These are phyloP conservation scores for Amphirosellinia nigrospora DNA, from an alignment of 495 filamentous ascomycete species.

Conservation along the genomic window DNA sequence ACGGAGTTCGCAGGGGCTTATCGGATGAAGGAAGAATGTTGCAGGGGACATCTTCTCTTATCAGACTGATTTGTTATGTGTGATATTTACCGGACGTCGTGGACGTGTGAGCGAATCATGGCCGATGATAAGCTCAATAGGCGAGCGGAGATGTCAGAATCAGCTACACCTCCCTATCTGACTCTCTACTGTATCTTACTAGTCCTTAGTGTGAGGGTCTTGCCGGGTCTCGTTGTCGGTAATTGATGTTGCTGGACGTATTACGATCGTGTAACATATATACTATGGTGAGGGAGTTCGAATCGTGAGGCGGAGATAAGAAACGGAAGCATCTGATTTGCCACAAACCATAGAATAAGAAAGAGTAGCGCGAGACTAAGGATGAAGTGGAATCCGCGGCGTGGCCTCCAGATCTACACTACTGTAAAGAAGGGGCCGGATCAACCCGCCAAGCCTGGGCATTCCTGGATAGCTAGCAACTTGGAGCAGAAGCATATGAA, in stretches of 20 bases:
- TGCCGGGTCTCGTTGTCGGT: not conserved
- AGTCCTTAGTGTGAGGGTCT: slow-evolving; percentile 10
- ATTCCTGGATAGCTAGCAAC: not conserved
- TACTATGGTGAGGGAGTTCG: slow-evolving; percentile 15
- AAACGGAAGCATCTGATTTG: slow-evolving; percentile 17
- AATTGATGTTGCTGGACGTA: not conserved
- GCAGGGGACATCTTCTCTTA: slow-evolving; percentile 32
- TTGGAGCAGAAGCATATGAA: not conserved
- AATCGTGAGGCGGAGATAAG: slow-evolving; percentile 18
- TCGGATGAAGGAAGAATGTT: not conserved
- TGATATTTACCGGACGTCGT: slow-evolving; percentile 19
- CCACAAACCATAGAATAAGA: not conserved
- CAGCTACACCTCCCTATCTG: slow-evolving; percentile 26
- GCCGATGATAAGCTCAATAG: slow-evolving; percentile 34
- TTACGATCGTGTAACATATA: not conserved
- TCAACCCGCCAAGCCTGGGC: not conserved
- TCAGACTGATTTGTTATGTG: slow-evolving; percentile 33
- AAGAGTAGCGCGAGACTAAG: not conserved
- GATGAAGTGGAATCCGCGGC: not conserved
- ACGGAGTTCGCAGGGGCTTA: not conserved
- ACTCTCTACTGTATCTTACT: slow-evolving; percentile 1
- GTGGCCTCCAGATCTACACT: not conserved
- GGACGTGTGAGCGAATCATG: slow-evolving; percentile 38
- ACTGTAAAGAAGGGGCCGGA: not conserved
- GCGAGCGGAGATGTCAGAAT: slow-evolving; percentile 42